A percentile compares a stretch with the other conserved stretches of the same genome.
Evolutionary conservation across 768 basidiomycete species (phyloP).

Genomic region (Hortiboletus campestris): DNA sequence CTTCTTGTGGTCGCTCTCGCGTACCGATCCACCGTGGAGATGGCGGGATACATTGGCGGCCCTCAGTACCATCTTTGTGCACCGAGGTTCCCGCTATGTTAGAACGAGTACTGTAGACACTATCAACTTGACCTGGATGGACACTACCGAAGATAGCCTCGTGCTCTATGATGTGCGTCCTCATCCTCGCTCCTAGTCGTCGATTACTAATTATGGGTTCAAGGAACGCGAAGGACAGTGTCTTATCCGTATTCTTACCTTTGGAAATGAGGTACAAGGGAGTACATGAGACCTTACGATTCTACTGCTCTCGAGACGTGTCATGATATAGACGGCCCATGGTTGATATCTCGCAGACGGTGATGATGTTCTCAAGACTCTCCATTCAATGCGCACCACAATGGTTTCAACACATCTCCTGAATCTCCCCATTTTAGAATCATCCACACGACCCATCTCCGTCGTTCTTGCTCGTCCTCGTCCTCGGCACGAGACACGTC

Average conservation of each 20-base stretch:
- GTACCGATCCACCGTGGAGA: constrained; percentile 30
- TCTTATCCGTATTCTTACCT: constrained; percentile 31
- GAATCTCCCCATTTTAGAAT: constrained; percentile 45
- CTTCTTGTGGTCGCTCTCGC: constrained; percentile 27
- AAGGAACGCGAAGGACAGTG: constrained; percentile 36
- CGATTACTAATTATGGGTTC: background rate
- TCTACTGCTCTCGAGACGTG: background rate
- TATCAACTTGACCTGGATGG: constrained; percentile 47
- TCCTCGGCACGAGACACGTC: constrained; percentile 45
- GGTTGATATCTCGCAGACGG: background rate
- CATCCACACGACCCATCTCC: constrained; percentile 73
- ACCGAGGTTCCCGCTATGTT: constrained; percentile 26
- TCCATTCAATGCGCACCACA: background rate
- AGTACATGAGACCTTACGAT: constrained; percentile 7
- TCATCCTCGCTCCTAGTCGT: background rate
- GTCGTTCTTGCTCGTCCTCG: constrained; percentile 67
- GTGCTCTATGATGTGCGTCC: constrained; percentile 52
- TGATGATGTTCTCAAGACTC: background rate
- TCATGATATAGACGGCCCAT: background rate
- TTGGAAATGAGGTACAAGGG: constrained; percentile 25
- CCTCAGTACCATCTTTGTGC: constrained; percentile 30
- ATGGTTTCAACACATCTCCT: constrained; percentile 12
- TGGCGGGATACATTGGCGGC: constrained; percentile 27
- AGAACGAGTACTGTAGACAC: constrained; percentile 43
- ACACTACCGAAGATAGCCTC: constrained; percentile 60